Conservation (phyloP, 2,329 filamentous ascomycete genomes). For the Pyrenochaeta sp. region DNA sequence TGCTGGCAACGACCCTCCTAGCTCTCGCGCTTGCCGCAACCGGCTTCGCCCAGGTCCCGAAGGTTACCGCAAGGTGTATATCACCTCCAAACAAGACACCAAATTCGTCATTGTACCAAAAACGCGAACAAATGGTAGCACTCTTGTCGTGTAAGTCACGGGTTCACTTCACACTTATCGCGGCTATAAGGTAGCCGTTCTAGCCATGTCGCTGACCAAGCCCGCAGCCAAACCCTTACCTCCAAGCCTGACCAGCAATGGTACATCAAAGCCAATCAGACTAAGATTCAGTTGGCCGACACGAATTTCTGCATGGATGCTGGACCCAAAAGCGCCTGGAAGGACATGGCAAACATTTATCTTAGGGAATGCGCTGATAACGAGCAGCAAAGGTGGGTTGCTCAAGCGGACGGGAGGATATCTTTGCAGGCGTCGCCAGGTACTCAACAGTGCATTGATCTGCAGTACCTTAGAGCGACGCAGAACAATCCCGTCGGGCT, state of each 20-base stretch:
- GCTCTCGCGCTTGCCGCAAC: constrained; percentile 29
- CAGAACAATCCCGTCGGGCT: constrained; percentile 44
- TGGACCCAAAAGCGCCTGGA: constrained; percentile 41
- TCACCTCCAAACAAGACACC: constrained; percentile 38
- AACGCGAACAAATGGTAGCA: constrained; percentile 23
- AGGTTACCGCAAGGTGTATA: constrained; percentile 41
- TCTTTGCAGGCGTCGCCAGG: constrained; percentile 24
- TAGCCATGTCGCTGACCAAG: neutral
- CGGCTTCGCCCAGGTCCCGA: constrained; percentile 31
- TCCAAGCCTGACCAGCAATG: constrained; percentile 38
- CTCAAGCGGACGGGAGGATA: constrained; percentile 41
- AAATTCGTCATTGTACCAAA: constrained; percentile 42
- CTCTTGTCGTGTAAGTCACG: constrained; percentile 35
- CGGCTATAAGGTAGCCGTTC: neutral
- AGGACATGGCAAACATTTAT: constrained; percentile 41
- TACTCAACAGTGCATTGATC: constrained; percentile 39
- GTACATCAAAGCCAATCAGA: constrained; percentile 34
- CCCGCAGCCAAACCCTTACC: constrained; percentile 31
- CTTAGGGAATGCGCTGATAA: constrained; percentile 34
- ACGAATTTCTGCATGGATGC: constrained; percentile 41
- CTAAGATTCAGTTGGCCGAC: constrained; percentile 37
- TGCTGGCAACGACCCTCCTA: constrained; percentile 28
- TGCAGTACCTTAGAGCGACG: constrained; percentile 41
- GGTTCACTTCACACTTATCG: neutral
- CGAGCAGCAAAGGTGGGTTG: constrained; percentile 36